Base-by-base conservation (phyloP, 192 early-diverging fungal genomes). In the Coemansia sp. region DNA sequence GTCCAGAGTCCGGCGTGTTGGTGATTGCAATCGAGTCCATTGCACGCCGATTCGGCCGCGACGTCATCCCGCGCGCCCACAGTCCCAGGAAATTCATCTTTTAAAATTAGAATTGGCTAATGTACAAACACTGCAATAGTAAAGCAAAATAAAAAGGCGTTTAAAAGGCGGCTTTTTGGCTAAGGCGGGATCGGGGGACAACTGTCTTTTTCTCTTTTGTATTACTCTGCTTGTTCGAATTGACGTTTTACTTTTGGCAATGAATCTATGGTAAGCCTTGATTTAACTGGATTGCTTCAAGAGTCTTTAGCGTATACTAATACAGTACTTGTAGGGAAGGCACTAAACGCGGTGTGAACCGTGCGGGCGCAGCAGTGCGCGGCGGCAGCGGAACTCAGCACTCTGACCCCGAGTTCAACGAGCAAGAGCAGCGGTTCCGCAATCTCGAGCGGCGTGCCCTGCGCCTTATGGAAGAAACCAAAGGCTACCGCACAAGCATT, bases 401-500 rank as follows among this genome's bases (percentile, higher is more conserved):
- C 25, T 64, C 76, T 51, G 93, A 94, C 76, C 85, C 86, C 8
- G 88, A 91, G 27, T 94, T 85, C 67, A 90, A 92, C 47, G 90
- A 93, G 69, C 89, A 95, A 60, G 91, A 95, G 70, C 82, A 83
- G 55, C 82, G 91, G 21, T 85, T 91, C 67, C 85, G 71, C 58
- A 94, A 92, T 43, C 84, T 95, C 29, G 93, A 98, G 76, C 65
- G 72, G 27, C 94, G 94, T 52, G 83, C 89, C 0, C 90, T 94
- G 66, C 89, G 85, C 37, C 79, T 97, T 2, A 86, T 94, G 66
- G 92, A 91, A 63, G 94, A 98, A 71, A 87, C 97, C 10, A 96
- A 95, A 70, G 92, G 92, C 49, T 97, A 97, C 71, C 84, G 95
- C 35, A 88, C 93, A 65, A 87, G 93, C 32, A 82, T 98, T 39